Base-by-base conservation (phyloP, 1,284 basidiomycete genomes). In the Trichosporon coremiiforme region DNA sequence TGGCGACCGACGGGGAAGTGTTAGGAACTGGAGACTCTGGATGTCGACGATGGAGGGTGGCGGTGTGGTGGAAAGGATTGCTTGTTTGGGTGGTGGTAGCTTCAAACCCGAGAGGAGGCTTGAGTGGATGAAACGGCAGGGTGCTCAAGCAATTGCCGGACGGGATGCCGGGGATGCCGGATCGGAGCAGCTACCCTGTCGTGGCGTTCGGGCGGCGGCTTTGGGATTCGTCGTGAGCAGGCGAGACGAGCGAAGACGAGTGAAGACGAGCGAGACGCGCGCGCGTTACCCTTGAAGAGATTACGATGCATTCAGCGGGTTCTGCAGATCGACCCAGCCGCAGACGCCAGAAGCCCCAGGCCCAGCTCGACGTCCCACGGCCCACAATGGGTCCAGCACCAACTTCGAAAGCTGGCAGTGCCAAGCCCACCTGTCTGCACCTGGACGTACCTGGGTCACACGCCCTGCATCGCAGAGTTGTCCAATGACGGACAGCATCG, bases 381-480 rank as follows among this genome's bases (percentile, higher is more conserved):
- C 36, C 36, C 36, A 10, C 36, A 38, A 12, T 38, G 36, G 17
- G 41, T 15, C 41, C 41, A 45, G 15, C 41, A 6, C 2, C 38
- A 15, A 15, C 13, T n/a, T n/a, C n/a, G n/a, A n/a, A 9, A 10
- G 38, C 4, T 33, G 41, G 41, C 47, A n/a, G 20, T 20, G 47
- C 47, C 47, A 53, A 53, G 47, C 47, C 47, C 47, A 53, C 47
- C 47, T 53, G 47, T 47, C 2, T 22, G 8, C n/a, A 53, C 20
- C 47, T 53, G 47, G 47, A 20, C n/a, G 47, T 53, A 20, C 47
- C 47, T 53, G 20, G 20, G 47, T 53, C 47, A 53, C 47, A 53
- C 45, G 45, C 47, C 20, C 47, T 4, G n/a, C 20, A 6, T 8
- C 2, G 15, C 3, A 17, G 2, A 20, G 4, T 38, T 17, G 47